Evolutionary conservation across 441 rosid species (phyloP).

Genomic region (Populus tomentosa): DNA sequence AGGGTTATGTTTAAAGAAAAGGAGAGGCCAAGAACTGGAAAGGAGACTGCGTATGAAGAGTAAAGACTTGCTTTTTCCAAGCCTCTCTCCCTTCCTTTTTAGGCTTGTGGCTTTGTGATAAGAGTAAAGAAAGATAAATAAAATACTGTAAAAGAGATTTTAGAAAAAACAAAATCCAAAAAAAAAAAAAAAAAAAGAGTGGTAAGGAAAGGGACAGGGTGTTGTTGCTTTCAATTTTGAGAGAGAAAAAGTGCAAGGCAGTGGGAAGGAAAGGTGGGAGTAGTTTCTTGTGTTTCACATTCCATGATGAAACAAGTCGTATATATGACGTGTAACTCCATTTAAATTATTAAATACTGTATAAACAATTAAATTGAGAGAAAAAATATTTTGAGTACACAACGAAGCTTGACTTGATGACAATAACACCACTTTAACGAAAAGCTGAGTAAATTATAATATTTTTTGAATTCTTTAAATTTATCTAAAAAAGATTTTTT

Average conservation of each 20-base stretch:
- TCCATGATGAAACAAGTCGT: constrained; percentile 1
- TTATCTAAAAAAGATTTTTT: too few species aligned
- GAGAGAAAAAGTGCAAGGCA: neutral
- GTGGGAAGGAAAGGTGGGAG: neutral
- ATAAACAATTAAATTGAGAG: too few species aligned
- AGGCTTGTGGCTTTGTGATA: constrained; percentile 24
- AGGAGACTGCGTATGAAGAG: constrained; percentile 26
- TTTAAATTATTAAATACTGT: too few species aligned
- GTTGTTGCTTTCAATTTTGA: constrained; percentile 33
- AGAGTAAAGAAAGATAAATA: neutral
- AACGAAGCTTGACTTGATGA: too few species aligned
- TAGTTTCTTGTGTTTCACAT: constrained; percentile 25
- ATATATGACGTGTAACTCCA: too few species aligned
- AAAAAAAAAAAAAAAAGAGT: constrained; percentile 19
- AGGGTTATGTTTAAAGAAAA: neutral
- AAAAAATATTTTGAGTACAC: too few species aligned
- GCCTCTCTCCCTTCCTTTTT: constrained; percentile 33
- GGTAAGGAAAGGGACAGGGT: constrained; percentile 39
- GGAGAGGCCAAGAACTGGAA: constrained; percentile 10
- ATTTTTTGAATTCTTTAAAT: too few species aligned
- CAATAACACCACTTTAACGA: too few species aligned
- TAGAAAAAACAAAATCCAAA: neutral
- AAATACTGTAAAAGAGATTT: neutral
- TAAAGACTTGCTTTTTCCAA: constrained; percentile 17
- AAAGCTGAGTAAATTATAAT: too few species aligned